These are phyloP conservation scores for Corymbia citriodora DNA, from an alignment of 441 rosid genomes.

Conservation along the genomic window DNA sequence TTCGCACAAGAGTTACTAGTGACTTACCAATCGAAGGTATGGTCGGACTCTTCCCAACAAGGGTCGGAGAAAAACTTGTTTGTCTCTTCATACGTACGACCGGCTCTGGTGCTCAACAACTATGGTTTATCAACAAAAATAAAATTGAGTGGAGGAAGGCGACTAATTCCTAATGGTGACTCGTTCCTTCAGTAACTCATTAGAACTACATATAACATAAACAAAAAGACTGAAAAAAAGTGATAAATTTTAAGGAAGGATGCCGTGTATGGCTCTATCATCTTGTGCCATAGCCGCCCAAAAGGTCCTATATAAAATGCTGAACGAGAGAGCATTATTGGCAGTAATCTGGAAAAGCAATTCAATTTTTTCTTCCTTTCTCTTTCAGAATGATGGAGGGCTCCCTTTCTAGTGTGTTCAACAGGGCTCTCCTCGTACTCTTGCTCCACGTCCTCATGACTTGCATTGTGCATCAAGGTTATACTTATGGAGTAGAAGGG, in stretches of 20 bases:
- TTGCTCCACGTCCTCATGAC: background rate
- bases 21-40: background rate
- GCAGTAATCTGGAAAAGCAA: background rate
- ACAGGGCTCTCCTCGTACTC: background rate
- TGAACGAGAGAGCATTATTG: background rate
- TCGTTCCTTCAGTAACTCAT: background rate
- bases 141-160: background rate
- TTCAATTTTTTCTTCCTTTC: background rate
- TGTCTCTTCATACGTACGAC: background rate
- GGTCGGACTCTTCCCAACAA: too few species aligned
- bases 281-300: background rate
- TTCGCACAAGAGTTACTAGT: background rate
- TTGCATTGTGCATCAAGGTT: background rate
- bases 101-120: background rate
- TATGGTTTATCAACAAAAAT: background rate
- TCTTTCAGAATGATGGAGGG: background rate
- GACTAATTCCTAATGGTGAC: background rate
- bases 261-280: background rate
- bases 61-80: background rate
- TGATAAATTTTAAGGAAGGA: background rate
- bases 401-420: background rate
- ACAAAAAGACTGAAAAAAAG: background rate
- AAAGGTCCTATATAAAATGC: background rate
- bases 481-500: background rate
- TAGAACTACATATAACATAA: background rate